A percentile compares a stretch with the other conserved stretches of the same genome.
Conservation (phyloP, 257 asterid genomes). For the Vinca minor region DNA sequence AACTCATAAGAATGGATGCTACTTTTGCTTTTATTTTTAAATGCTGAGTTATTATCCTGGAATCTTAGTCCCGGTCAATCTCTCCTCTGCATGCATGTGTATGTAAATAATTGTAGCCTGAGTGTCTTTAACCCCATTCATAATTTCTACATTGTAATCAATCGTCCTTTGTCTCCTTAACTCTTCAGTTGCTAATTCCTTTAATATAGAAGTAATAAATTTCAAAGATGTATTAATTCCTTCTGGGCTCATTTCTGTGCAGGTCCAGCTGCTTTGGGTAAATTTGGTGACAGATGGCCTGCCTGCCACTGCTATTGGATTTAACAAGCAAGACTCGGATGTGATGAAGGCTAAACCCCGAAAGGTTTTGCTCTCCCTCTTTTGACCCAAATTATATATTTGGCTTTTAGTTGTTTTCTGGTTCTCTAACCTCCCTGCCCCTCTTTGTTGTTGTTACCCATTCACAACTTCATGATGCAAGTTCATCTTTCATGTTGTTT, state of each 20-base stretch:
- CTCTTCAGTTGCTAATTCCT: neutral
- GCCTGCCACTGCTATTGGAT: slow-evolving; percentile 99
- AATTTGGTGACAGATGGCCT: slow-evolving; percentile 97
- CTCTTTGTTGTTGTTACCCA: neutral
- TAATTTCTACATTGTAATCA: neutral
- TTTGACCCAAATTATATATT: neutral
- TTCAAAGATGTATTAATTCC: slow-evolving; percentile 5
- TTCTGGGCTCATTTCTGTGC: slow-evolving; percentile 21
- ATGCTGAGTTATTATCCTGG: neutral
- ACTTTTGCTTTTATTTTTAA: no score
- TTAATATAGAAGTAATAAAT: slow-evolving; percentile 1
- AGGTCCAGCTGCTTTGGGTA: slow-evolving; percentile 99
- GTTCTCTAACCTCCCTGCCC: neutral
- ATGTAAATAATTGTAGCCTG: neutral
- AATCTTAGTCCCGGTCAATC: neutral
- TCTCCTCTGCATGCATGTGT: neutral
- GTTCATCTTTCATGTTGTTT: neutral
- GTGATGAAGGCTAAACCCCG: slow-evolving; percentile 99
- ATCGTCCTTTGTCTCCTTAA: neutral
- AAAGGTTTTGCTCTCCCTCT: slow-evolving; percentile 42
- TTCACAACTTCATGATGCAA: neutral
- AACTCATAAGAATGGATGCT: no score
- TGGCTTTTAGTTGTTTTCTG: neutral
- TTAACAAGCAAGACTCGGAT: slow-evolving; percentile 94
- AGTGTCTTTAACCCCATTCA: neutral